phyloP scores from a whole-genome alignment of 164 flowering plant genomes.

The Magnolia changhungtana region DNA sequence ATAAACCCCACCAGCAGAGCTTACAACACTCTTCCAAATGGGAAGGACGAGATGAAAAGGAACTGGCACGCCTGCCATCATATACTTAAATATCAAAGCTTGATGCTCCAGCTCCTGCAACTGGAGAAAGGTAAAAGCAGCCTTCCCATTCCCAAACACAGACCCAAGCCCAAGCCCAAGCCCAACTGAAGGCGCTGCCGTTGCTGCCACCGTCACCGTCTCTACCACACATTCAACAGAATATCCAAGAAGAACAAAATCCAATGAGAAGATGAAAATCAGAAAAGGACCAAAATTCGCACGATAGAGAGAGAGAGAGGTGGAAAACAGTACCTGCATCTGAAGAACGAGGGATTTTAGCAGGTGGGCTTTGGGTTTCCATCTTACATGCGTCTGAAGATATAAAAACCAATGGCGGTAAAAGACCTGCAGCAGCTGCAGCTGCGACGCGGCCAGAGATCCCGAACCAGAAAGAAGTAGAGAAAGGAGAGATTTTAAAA shows the following conservation, averaged over 20 bases:
- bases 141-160: conserved; percentile 14
- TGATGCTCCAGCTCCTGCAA: conserved; percentile 54
- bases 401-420: not conserved
- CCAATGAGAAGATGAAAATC: not conserved
- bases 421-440: not conserved
- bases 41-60: conserved; percentile 52
- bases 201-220: conserved; percentile 10
- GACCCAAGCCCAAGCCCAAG: conserved; percentile 34
- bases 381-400: conserved; percentile 16
- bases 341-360: conserved; percentile 28
- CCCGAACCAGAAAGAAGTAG: conserved; percentile 6
- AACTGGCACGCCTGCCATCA: conserved; percentile 44
- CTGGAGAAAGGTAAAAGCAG: conserved; percentile 49
- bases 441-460: not conserved
- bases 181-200: conserved; percentile 20
- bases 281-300: not conserved
- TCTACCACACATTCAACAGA: conserved; percentile 12
- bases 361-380: conserved; percentile 27
- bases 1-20: conserved; percentile 21
- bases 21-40: conserved; percentile 46
- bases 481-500: not conserved
- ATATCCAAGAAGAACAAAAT: not conserved
- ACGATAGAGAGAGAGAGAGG: not conserved
- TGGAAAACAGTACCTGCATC: conserved; percentile 19
- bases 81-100: conserved; percentile 43